Percentiles rank a stretch among this genome's conserved stretches.
Evolutionary conservation across 768 basidiomycete species (phyloP).

Genomic region (Trametes coccinea): DNA sequence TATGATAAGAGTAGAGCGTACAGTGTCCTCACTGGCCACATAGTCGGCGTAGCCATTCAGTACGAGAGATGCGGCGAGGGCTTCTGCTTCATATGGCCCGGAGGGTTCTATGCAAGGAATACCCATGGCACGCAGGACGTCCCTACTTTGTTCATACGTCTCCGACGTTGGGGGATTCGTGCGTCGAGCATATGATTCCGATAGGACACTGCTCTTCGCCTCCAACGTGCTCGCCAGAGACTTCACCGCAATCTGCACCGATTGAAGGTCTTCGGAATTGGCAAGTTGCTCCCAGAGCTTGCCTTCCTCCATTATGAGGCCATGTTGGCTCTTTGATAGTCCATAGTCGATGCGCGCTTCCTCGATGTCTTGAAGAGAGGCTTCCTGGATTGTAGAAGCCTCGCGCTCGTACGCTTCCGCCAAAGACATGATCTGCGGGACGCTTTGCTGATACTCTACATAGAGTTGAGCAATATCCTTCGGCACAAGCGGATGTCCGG

Average conservation of each 20-base stretch:
- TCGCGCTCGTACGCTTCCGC: not conserved
- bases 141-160: constrained; percentile 71
- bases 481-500: not conserved
- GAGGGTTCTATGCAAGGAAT: constrained; percentile 69
- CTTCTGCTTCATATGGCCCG: constrained; percentile 82
- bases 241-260: constrained; percentile 24
- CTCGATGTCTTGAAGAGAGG: constrained; percentile 26
- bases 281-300: constrained; percentile 54
- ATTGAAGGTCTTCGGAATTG: constrained; percentile 21
- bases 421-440: constrained; percentile 20
- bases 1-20: constrained; percentile 29
- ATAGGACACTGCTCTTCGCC: constrained; percentile 56
- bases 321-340: constrained; percentile 63
- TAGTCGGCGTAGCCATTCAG: constrained; percentile 76
- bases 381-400: not conserved
- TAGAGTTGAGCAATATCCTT: constrained; percentile 44
- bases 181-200: constrained; percentile 64
- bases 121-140: constrained; percentile 78
- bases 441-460: constrained; percentile 29
- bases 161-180: constrained; percentile 57
- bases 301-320: constrained; percentile 62
- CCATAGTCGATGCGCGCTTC: constrained; percentile 45
- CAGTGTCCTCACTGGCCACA: constrained; percentile 90
- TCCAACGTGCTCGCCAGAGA: constrained; percentile 36
- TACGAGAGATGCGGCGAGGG: constrained; percentile 78